Evolutionary conservation across 176 grass and related monocot species (phyloP).

Genomic region (Cymbopogon citratus): DNA sequence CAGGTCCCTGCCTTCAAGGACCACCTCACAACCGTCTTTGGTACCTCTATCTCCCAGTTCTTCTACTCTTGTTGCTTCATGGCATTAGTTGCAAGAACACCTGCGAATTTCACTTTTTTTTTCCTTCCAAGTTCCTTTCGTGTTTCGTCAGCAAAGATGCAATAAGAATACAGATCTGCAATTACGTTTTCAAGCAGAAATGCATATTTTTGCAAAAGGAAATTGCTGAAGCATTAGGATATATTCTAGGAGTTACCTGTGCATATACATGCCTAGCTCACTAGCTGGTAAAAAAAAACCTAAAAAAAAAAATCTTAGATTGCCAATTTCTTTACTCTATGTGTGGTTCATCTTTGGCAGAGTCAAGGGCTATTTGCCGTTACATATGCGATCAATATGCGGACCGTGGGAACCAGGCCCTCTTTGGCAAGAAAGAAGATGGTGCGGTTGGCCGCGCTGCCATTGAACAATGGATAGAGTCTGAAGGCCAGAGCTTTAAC

Average conservation of each 20-base stretch:
- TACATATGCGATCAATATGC: slow-evolving; percentile 78
- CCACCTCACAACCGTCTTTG: slow-evolving; percentile 68
- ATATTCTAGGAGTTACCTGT: neutral
- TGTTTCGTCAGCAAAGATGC: neutral
- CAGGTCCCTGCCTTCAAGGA: slow-evolving; percentile 93
- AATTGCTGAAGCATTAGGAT: neutral
- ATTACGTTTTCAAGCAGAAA: neutral
- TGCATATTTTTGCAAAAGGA: neutral
- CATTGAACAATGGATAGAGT: slow-evolving; percentile 86
- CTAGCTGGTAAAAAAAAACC: neutral
- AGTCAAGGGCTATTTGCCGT: slow-evolving; percentile 85
- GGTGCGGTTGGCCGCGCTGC: slow-evolving; percentile 48
- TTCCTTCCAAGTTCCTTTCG: neutral
- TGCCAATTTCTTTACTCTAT: slow-evolving; percentile 5
- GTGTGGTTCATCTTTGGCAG: slow-evolving; percentile 38
- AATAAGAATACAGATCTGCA: neutral
- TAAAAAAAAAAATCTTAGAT: neutral
- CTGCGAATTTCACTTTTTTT: neutral
- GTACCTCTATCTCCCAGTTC: slow-evolving; percentile 15
- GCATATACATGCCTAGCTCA: neutral
- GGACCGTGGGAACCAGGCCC: slow-evolving; percentile 44
- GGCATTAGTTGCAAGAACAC: neutral
- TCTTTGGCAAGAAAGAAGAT: slow-evolving; percentile 58
- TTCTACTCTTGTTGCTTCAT: neutral
- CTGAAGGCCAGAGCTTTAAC: slow-evolving; percentile 79